Evolutionary conservation across 139 green algal species (phyloP), one percentile per base, ranked within the genome.

Genomic region (Limnomonas spitsbergensis): DNA sequence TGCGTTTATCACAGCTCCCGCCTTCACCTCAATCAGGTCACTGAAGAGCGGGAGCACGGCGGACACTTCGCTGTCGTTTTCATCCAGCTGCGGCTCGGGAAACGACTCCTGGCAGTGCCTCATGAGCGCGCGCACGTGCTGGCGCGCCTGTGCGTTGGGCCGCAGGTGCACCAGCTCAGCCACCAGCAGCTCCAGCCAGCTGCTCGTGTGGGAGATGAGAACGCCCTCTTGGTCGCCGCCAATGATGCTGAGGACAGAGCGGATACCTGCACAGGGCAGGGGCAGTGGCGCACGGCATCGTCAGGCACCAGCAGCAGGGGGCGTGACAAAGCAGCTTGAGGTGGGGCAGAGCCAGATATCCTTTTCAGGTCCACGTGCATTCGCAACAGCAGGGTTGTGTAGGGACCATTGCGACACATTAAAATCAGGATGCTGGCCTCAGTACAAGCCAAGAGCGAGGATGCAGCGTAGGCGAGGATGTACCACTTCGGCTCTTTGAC

Each of bases 141-240:
- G 78, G 31, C 78, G 80, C 14, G 80, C 75, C 24, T 77, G 66
- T 29, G 81, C 42, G 3, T 73, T 69, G 14, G 82, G 82, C 31
- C 37, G 69, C 69, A 52, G 4, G 69, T 76, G 69, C 7, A 76
- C 26, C 4, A 54, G 69, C 37, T 70, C 78, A 4, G 82, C 88
- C 3, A 88, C 83, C 40, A 91, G 82, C 42, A 88, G 78, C 86
- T 94, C 90, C 52, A 88, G 56, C 90, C 90, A 94, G 69, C 85
- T 84, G 4, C 2, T 7, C 0, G 83, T 76, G 24, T 75, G 40
- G 14, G 35, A 29, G 0, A 31, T 29, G 35, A 87, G 36, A 14
- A 76, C 81, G 3, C 52, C 69, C 20, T 89, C 87, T 20, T 72
- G 9, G 26, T 86, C 78, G 32, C 89, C 88, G 4, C 70, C 40